phyloP scores from a whole-genome alignment of 1,284 basidiomycete species.

The Inonotus hispidus region DNA sequence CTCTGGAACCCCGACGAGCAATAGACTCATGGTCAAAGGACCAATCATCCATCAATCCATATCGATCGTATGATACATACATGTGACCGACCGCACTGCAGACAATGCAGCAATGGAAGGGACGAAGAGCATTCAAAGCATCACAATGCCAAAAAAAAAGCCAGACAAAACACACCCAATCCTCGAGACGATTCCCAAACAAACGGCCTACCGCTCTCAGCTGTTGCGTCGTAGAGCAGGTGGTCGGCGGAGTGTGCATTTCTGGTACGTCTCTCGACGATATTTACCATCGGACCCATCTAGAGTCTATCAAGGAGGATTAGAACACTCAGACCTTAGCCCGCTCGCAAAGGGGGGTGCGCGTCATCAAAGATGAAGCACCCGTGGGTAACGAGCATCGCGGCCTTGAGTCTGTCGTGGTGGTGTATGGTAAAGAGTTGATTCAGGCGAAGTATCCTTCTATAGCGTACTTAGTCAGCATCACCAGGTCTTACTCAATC shows the following conservation, averaged over 20 bases:
- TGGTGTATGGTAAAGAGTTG: no score
- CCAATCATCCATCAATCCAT: no score
- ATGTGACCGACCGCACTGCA: no score
- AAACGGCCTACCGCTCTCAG: neutral
- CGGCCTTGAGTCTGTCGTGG: slow-evolving; percentile 44
- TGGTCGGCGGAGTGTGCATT: slow-evolving; percentile 23
- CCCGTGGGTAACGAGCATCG: slow-evolving; percentile 46
- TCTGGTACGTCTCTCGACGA: slow-evolving; percentile 46
- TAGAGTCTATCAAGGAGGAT: slow-evolving; percentile 47
- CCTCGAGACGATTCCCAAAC: slow-evolving; percentile 7
- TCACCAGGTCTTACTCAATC: no score
- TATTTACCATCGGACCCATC: slow-evolving; percentile 34
- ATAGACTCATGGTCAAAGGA: no score
- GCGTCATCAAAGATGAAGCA: neutral
- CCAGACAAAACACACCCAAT: neutral
- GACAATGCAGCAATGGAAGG: neutral
- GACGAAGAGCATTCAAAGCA: neutral
- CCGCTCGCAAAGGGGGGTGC: slow-evolving; percentile 42
- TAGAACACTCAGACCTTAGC: slow-evolving; percentile 57
- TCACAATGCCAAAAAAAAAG: neutral
- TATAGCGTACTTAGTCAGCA: no score
- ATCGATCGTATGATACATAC: no score
- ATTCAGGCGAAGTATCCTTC: no score
- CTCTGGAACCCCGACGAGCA: no score
- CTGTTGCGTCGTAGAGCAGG: no score